These are phyloP conservation scores for barley (Hordeum vulgare) DNA, from an alignment of 176 grass and related monocot genomes.

Conservation along the genomic window MorexV3_pseudomolecules_assembly NC_058524.1:106916480-106916979, in stretches of 20 bases:
- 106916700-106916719: not conserved
- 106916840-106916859: slow-evolving; percentile 90
- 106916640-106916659: not conserved
- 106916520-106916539: too few species aligned
- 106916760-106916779: slow-evolving; percentile 77
- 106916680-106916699: not conserved
- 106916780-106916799: slow-evolving; percentile 85
- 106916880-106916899: slow-evolving; percentile 76
- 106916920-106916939: slow-evolving; percentile 98
- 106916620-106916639: not conserved
- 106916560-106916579: too few species aligned
- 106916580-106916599: too few species aligned
- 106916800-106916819: slow-evolving; percentile 87
- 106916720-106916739: slow-evolving; percentile 72
- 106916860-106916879: slow-evolving; percentile 97
- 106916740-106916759: slow-evolving; percentile 83
- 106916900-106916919: slow-evolving; percentile 94
- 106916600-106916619: not conserved
- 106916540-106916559: too few species aligned
- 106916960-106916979: slow-evolving; percentile 95
- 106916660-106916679: not conserved
- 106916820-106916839: slow-evolving; percentile 68
- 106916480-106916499: not conserved
- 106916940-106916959: slow-evolving; percentile 96
- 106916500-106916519: not conserved